Conservation (phyloP, 1,139 yeast species). For the Arxiozyma slooffiae region DNA sequence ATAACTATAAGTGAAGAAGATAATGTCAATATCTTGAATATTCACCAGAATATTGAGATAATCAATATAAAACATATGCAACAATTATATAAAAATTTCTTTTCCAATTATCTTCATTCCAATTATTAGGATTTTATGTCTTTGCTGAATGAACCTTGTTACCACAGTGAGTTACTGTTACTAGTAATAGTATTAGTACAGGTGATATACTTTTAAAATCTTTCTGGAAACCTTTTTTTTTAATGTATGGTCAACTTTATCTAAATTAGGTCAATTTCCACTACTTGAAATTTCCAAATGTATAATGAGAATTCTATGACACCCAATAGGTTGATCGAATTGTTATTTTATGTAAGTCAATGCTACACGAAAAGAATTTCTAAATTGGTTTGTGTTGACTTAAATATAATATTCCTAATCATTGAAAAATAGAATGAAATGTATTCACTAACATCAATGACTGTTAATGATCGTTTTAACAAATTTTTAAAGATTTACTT, state of each 20-base stretch:
- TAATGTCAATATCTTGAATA: constrained; percentile 11
- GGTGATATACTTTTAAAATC: constrained; percentile 27
- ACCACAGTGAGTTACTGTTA: constrained; percentile 23
- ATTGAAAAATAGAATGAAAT: constrained; percentile 14
- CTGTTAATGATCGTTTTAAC: constrained; percentile 26
- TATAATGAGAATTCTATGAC: not conserved
- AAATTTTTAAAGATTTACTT: constrained; percentile 65
- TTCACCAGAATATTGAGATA: constrained; percentile 12
- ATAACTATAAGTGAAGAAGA: constrained; percentile 10
- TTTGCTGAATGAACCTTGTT: constrained; percentile 36
- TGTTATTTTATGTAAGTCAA: constrained; percentile 24
- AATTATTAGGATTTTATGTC: constrained; percentile 40
- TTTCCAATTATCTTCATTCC: constrained; percentile 29
- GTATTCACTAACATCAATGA: constrained; percentile 7
- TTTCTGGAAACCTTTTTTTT: constrained; percentile 61
- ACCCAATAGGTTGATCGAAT: constrained; percentile 8
- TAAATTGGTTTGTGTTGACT: constrained; percentile 16
- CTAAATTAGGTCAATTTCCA: constrained; percentile 44
- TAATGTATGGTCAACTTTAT: constrained; percentile 43
- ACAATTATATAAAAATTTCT: constrained; percentile 17
- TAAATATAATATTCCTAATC: constrained; percentile 17
- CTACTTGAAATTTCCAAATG: constrained; percentile 36
- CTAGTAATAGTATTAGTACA: not conserved
- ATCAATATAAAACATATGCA: constrained; percentile 26
- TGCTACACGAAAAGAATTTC: constrained; percentile 16